Conservation (phyloP, 768 basidiomycete genomes). For the Amanita molliuscula region DNA sequence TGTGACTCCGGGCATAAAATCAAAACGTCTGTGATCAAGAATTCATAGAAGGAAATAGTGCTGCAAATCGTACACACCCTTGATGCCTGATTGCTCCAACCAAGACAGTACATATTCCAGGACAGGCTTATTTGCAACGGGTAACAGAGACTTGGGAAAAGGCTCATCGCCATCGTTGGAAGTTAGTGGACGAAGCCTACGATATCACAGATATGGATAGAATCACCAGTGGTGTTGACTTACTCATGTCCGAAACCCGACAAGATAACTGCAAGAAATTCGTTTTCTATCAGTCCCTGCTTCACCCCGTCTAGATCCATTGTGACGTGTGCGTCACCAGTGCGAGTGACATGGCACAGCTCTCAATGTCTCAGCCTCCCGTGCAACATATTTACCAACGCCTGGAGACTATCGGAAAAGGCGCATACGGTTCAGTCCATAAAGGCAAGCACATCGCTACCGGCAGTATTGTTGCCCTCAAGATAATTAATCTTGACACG, state of each 20-base stretch:
- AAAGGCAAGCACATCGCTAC: slow-evolving; percentile 79
- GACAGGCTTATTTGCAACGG: slow-evolving; percentile 82
- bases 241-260: slow-evolving; percentile 92
- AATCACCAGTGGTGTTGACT: slow-evolving; percentile 15
- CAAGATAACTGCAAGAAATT: slow-evolving; percentile 83
- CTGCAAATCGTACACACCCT: slow-evolving; percentile 36
- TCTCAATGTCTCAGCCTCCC: slow-evolving; percentile 35
- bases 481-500: slow-evolving; percentile 97
- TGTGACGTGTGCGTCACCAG: not conserved
- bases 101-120: slow-evolving; percentile 77
- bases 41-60: slow-evolving; percentile 3
- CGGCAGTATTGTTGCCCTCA: slow-evolving; percentile 88
- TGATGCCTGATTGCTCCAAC: slow-evolving; percentile 81
- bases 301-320: slow-evolving; percentile 61
- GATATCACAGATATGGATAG: slow-evolving; percentile 3
- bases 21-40: slow-evolving; percentile 54
- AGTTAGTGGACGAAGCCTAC: slow-evolving; percentile 65
- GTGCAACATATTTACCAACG: slow-evolving; percentile 78
- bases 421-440: slow-evolving; percentile 93
- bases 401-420: slow-evolving; percentile 90
- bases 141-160: slow-evolving; percentile 80
- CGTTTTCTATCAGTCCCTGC: slow-evolving; percentile 33
- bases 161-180: slow-evolving; percentile 72
- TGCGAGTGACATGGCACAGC: not conserved
- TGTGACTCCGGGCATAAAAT: slow-evolving; percentile 78